These are phyloP conservation scores for Flaveria bidentis DNA, from an alignment of 129 eudicot genomes.

Conservation along the genomic window DNA sequence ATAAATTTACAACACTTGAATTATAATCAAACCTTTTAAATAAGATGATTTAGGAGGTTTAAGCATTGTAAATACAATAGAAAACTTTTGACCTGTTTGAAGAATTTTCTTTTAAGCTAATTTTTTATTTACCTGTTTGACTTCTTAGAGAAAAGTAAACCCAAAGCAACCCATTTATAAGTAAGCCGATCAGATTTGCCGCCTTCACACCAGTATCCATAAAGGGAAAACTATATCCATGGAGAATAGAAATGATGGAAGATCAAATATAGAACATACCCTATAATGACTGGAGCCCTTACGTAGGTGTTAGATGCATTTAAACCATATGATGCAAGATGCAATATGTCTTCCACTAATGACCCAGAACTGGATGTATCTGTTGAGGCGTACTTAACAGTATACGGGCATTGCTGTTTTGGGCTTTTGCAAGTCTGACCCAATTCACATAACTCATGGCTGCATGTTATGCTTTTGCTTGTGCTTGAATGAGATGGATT, in stretches of 20 bases:
- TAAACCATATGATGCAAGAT: constrained; percentile 63
- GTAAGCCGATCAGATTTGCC: neutral
- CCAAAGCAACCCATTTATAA: neutral
- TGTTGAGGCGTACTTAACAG: constrained; percentile 52
- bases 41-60: neutral
- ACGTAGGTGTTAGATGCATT: constrained; percentile 58
- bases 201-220: neutral
- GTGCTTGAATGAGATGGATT: constrained; percentile 80
- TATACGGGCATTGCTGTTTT: constrained; percentile 74
- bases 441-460: constrained; percentile 67
- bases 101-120: neutral
- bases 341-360: constrained; percentile 83
- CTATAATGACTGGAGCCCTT: constrained; percentile 70
- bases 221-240: neutral
- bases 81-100: neutral
- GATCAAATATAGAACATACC: constrained; percentile 47
- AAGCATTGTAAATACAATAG: neutral
- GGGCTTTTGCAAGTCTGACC: constrained; percentile 66
- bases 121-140: neutral
- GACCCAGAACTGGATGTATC: constrained; percentile 94
- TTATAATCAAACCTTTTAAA: neutral
- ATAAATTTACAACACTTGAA: neutral
- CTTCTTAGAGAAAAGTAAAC: neutral
- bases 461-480: constrained; percentile 74
- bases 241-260: constrained; percentile 11